These are phyloP conservation scores for Arachis monticola DNA, from an alignment of 331 rosid species.

Conservation along the genomic window DNA sequence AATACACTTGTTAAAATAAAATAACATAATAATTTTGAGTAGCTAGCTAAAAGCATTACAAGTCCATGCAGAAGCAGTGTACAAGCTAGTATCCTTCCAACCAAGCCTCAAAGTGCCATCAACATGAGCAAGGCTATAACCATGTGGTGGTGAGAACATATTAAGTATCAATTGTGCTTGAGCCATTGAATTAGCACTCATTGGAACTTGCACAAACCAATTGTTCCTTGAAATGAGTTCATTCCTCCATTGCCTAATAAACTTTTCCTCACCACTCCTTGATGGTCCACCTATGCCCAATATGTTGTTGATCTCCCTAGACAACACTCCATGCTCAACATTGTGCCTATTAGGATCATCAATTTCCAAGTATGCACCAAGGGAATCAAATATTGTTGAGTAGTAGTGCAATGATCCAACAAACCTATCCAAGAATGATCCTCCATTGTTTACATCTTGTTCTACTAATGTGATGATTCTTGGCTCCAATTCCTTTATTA, in stretches of 20 bases:
- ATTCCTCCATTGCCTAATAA: conserved; percentile 67
- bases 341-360: conserved; percentile 60
- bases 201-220: conserved; percentile 63
- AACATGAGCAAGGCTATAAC: conserved; percentile 73
- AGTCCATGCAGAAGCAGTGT: conserved; percentile 97
- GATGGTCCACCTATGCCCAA: conserved; percentile 81
- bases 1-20: no score
- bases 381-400: conserved; percentile 80
- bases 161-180: conserved; percentile 87
- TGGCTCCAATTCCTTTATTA: conserved; percentile 63
- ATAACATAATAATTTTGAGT: no score
- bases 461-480: conserved; percentile 78
- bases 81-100: conserved; percentile 85
- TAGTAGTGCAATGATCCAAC: conserved; percentile 86
- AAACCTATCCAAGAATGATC: conserved; percentile 85
- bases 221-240: conserved; percentile 52
- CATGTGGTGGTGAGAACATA: conserved; percentile 67
- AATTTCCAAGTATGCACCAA: conserved; percentile 57
- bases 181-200: conserved; percentile 82
- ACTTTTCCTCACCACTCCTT: conserved; percentile 85
- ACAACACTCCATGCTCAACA: conserved; percentile 63
- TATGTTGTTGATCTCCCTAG: conserved; percentile 75
- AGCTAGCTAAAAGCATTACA: conserved; percentile 39
- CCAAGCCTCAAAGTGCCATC: conserved; percentile 82
- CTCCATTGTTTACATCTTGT: conserved; percentile 68